A percentile compares a stretch with the other conserved stretches of the same genome.
Evolutionary conservation across 2,329 filamentous ascomycete species (phyloP).

Genomic region (Taxawa tesnikishii): DNA sequence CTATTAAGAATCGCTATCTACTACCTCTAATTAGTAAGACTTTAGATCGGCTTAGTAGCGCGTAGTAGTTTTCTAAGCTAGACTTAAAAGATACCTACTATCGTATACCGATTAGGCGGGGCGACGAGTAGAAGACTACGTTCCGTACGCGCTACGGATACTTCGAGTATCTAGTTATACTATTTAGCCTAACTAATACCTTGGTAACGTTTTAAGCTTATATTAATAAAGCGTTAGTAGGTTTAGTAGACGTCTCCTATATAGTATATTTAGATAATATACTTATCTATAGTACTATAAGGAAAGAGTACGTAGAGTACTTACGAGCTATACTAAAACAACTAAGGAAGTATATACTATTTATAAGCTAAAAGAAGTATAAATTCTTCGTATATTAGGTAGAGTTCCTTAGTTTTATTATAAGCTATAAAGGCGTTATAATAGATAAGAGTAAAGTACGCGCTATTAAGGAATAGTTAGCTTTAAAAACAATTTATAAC

Average conservation of each 20-base stretch:
- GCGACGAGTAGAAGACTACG: conserved; percentile 12
- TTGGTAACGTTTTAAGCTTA: conserved; percentile 15
- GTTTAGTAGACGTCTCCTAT: conserved; percentile 10
- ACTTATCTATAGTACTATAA: conserved; percentile 15
- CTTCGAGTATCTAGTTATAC: conserved; percentile 16
- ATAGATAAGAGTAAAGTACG: conserved; percentile 3
- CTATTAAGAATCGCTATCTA: conserved; percentile 17
- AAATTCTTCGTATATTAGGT: conserved; percentile 7
- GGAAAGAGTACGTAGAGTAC: conserved; percentile 3
- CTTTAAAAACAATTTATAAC: not conserved
- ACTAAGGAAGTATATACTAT: conserved; percentile 4
- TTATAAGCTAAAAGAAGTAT: conserved; percentile 8
- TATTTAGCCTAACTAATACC: conserved; percentile 13
- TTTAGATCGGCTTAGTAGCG: conserved; percentile 9
- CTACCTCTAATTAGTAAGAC: conserved; percentile 16
- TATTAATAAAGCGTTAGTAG: conserved; percentile 13
- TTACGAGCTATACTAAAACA: conserved; percentile 3
- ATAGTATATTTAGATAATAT: conserved; percentile 20
- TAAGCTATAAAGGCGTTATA: conserved; percentile 1
- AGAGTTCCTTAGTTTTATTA: conserved; percentile 10
- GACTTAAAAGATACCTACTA: conserved; percentile 15
- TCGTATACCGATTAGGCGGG: conserved; percentile 12
- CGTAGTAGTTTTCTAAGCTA: conserved; percentile 12
- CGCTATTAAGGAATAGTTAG: conserved; percentile 1
- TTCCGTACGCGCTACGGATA: conserved; percentile 13